A percentile compares a stretch with the other conserved stretches of the same genome.
Evolutionary conservation across 495 filamentous ascomycete genomes (phyloP).

Genomic region (Amorphotheca resinae): DNA sequence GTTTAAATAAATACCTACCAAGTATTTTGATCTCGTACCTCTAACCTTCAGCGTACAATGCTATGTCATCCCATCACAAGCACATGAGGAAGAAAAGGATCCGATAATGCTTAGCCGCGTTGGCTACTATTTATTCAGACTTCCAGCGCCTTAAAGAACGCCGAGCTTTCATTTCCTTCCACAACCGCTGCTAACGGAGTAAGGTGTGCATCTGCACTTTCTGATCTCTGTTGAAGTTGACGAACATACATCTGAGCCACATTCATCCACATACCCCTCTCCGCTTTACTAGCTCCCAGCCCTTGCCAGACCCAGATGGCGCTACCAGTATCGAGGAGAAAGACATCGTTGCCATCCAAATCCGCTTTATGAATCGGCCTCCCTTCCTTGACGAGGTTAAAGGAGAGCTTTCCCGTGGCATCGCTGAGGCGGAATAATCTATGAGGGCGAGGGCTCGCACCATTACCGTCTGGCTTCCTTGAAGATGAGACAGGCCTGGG

Average conservation of each 20-base stretch:
- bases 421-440: conserved; percentile 45
- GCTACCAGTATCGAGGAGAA: conserved; percentile 40
- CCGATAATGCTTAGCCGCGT: too few species aligned
- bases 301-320: conserved; percentile 52
- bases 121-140: too few species aligned
- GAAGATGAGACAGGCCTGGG: conserved; percentile 25
- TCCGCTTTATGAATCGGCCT: conserved; percentile 27
- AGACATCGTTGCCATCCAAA: conserved; percentile 44
- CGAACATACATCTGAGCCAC: conserved; percentile 43
- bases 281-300: conserved; percentile 34
- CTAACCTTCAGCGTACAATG: too few species aligned
- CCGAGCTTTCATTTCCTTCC: conserved; percentile 39
- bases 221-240: conserved; percentile 30
- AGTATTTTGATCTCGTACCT: too few species aligned
- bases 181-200: conserved; percentile 41
- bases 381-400: conserved; percentile 42
- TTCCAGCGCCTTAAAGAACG: conserved; percentile 23
- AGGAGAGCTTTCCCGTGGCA: conserved; percentile 37
- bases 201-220: conserved; percentile 25
- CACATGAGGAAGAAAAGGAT: too few species aligned
- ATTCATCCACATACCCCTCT: conserved; percentile 45
- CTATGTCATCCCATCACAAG: too few species aligned
- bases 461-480: background rate
- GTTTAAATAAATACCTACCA: too few species aligned
- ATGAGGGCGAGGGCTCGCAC: conserved; percentile 17